Base-by-base conservation (phyloP, 768 basidiomycete species). In the Inosperma sp. region DNA sequence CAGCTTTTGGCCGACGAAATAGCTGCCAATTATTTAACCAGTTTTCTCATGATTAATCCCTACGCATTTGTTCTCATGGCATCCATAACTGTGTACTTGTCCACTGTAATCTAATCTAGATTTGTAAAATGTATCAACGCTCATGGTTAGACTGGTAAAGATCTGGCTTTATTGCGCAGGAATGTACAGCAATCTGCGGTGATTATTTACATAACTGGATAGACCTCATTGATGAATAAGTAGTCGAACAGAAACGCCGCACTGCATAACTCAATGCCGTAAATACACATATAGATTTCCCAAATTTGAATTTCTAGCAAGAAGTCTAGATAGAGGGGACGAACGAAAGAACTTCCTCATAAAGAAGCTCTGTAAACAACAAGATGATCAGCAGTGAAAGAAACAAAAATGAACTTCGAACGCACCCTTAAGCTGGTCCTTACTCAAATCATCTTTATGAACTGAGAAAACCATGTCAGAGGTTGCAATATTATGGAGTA, bases 331-430 rank as follows among this genome's bases (percentile, higher is more conserved):
- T 81, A 41, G 79, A 72, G 10, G 87, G 82, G 50, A 73, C 69
- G 64, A 93, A 90, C 10, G 81, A 81, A 58, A 85, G 74, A 54
- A 94, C 87, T 71, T 95, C 91, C 42, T 88, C 83, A 62, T 84
- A 93, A 22, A 92, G 73, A 44, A 92, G 76, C 62, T 86, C 82
- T 70, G 30, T n/a, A n/a, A n/a, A n/a, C n/a, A n/a, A n/a, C n/a
- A 48, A 19, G 33, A 34, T 12, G 33, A 7, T 23, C 13, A 23
- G 54, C 26, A 72, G 56, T 26, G 46, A 5, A 35, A 3, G 29
- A 25, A 21, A 31, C 7, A 40, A 19, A 23, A 30, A 16, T 29
- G 26, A 19, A 52, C 60, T 64, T 56, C 29, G 10, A 21, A 46
- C 59, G 10, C 51, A 68, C 68, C 69, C 62, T 94, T 94, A 41